Percentiles rank a stretch among this genome's conserved stretches.
Conservation (phyloP, 129 eudicot species). For the Cynara cardunculus region DNA sequence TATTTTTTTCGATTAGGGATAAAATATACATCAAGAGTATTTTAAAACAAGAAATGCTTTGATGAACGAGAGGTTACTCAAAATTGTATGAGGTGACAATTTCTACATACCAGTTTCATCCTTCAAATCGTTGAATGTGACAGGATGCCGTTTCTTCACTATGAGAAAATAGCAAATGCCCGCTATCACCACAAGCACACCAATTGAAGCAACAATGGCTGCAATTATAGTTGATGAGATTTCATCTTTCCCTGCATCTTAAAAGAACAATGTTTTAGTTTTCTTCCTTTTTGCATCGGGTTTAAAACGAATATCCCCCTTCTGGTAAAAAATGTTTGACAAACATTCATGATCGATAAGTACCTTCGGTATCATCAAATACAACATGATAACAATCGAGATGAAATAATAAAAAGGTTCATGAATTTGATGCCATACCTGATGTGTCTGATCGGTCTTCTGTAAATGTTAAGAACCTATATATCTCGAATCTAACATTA, state of each 20-base stretch:
- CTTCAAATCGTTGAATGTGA: background rate
- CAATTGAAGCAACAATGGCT: constrained; percentile 5
- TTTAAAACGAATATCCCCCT: background rate
- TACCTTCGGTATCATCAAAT: background rate
- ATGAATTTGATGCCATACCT: background rate
- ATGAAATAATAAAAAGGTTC: too few species aligned
- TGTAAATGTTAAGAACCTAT: background rate
- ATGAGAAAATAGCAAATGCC: background rate
- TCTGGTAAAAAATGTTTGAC: too few species aligned
- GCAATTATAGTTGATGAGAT: background rate
- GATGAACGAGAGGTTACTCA: background rate
- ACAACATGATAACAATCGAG: too few species aligned
- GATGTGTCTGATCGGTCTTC: background rate
- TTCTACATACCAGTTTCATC: constrained; percentile 18
- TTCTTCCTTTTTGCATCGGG: background rate
- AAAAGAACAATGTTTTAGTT: background rate
- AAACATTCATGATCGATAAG: too few species aligned
- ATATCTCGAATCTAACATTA: constrained; percentile 22
- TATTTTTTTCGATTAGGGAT: background rate
- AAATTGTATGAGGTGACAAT: background rate
- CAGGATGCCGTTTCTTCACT: background rate
- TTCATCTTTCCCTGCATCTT: constrained; percentile 14
- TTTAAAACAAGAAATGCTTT: background rate
- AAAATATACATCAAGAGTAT: background rate
- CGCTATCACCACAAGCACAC: background rate